Evolutionary conservation across 495 filamentous ascomycete species (phyloP).

Genomic region (Daldinia loculata): DNA sequence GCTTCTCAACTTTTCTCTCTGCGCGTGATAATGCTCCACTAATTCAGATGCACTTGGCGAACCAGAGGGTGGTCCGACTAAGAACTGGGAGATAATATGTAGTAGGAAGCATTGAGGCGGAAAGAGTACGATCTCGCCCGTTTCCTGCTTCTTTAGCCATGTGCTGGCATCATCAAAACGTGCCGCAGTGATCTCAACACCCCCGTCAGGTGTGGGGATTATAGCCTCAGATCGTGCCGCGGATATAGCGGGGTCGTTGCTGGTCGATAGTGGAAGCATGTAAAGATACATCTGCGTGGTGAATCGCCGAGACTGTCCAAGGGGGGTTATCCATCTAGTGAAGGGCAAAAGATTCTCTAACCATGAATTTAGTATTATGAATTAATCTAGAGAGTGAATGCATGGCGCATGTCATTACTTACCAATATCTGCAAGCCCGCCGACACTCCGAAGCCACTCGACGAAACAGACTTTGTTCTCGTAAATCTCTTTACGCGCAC

Average conservation of each 20-base stretch:
- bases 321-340: conserved; percentile 90
- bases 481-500: conserved; percentile 75
- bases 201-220: conserved; percentile 78
- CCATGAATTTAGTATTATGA: background rate
- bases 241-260: conserved; percentile 48
- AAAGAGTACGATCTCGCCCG: conserved; percentile 80
- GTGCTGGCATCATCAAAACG: conserved; percentile 72
- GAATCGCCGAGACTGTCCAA: conserved; percentile 74
- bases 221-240: conserved; percentile 46
- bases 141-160: conserved; percentile 71
- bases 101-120: conserved; percentile 90
- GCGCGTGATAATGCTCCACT: conserved; percentile 57
- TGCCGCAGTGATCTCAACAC: conserved; percentile 83
- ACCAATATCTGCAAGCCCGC: conserved; percentile 74
- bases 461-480: conserved; percentile 63
- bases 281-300: conserved; percentile 97
- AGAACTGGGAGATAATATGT: conserved; percentile 68
- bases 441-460: conserved; percentile 70
- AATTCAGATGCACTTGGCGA: conserved; percentile 35
- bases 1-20: conserved; percentile 63
- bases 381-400: background rate
- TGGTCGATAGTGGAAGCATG: conserved; percentile 74
- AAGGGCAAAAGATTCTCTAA: conserved; percentile 78
- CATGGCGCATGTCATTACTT: conserved; percentile 53
- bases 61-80: conserved; percentile 55